A percentile compares a stretch with the other conserved stretches of the same genome.
Evolutionary conservation across 1,139 yeast species (phyloP).

Genomic region (Hyphopichia fennica): DNA sequence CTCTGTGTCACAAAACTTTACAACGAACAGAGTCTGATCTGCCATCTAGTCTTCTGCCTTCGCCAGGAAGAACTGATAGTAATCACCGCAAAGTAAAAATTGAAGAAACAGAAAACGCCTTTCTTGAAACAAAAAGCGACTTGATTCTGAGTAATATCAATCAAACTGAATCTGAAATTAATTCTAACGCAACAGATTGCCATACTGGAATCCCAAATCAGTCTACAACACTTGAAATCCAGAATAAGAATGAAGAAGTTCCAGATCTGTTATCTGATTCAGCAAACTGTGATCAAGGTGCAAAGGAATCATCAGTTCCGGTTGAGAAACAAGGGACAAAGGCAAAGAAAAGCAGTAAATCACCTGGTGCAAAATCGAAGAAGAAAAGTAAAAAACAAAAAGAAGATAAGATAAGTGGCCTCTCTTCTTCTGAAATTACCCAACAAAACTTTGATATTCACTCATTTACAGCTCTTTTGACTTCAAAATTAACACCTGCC

Average conservation of each 20-base stretch:
- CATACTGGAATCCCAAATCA: too few species aligned
- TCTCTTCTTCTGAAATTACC: background rate
- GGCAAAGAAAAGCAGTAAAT: conserved; percentile 4
- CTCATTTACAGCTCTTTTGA: conserved; percentile 28
- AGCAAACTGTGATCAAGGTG: background rate
- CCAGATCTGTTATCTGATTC: conserved; percentile 3
- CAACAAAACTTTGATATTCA: conserved; percentile 23
- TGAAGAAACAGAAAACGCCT: too few species aligned
- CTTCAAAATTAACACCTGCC: conserved; percentile 17
- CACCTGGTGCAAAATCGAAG: conserved; percentile 4
- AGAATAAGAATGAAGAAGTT: background rate
- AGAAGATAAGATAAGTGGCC: background rate
- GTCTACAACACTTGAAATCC: too few species aligned
- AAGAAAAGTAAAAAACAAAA: conserved; percentile 1
- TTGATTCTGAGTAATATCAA: too few species aligned
- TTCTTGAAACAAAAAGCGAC: too few species aligned
- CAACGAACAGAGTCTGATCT: too few species aligned
- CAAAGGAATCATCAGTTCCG: background rate
- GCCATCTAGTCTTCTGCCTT: too few species aligned
- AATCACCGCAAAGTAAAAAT: too few species aligned
- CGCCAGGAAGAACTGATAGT: too few species aligned
- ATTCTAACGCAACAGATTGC: too few species aligned
- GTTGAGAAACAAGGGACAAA: background rate
- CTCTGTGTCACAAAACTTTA: too few species aligned
- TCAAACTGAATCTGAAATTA: too few species aligned